Evolutionary conservation across 2,329 filamentous ascomycete genomes (phyloP).

Genomic region (Pseudocercospora fijiensis): DNA sequence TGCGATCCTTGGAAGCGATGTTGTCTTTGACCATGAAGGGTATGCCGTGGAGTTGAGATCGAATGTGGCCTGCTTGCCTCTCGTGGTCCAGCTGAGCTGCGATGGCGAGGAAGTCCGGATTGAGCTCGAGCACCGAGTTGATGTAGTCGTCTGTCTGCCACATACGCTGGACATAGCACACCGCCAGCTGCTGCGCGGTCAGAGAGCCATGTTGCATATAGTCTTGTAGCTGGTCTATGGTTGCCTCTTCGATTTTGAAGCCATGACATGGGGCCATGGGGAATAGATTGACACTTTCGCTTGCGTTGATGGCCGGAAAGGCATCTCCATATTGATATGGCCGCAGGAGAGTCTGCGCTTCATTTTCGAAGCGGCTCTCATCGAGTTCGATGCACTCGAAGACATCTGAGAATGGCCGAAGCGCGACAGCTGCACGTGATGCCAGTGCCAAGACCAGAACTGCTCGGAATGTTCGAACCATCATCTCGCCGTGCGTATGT

Average conservation of each 20-base stretch:
- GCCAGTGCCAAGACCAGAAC: not conserved
- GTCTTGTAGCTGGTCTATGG: constrained; percentile 65
- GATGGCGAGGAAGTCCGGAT: constrained; percentile 65
- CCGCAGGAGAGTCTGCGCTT: constrained; percentile 9
- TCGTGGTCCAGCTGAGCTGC: constrained; percentile 62
- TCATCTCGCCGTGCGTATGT: not conserved
- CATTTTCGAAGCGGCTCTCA: not conserved
- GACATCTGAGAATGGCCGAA: not conserved
- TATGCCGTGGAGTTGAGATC: constrained; percentile 71
- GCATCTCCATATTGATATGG: constrained; percentile 41
- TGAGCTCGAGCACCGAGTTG: constrained; percentile 62
- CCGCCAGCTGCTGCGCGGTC: constrained; percentile 58
- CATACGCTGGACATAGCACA: constrained; percentile 63
- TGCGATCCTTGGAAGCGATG: constrained; percentile 65
- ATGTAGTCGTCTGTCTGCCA: constrained; percentile 65
- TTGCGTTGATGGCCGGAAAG: constrained; percentile 37
- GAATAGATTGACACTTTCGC: constrained; percentile 48
- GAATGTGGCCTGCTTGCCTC: constrained; percentile 54
- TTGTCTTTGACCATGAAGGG: constrained; percentile 75
- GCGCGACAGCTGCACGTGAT: not conserved
- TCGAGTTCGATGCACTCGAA: not conserved
- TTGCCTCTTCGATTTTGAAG: constrained; percentile 65
- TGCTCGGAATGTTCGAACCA: not conserved
- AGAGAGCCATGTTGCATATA: constrained; percentile 56
- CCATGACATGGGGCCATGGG: constrained; percentile 63